These are phyloP conservation scores for Mallotus repandus DNA, from an alignment of 441 rosid genomes.

Conservation along the genomic window DNA sequence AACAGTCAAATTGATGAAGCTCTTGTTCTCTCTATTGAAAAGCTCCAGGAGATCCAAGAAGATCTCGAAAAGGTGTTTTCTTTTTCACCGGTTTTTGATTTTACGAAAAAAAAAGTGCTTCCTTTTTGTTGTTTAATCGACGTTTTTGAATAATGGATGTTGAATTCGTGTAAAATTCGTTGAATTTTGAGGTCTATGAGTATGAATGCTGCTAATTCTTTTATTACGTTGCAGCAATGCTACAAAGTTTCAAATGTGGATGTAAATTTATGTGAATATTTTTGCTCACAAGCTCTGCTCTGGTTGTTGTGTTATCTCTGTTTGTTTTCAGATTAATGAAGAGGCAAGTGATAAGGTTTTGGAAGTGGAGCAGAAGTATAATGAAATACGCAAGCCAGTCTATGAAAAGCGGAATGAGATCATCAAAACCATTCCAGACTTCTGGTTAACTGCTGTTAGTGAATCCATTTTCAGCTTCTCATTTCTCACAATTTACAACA, in stretches of 20 bases:
- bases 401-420: constrained; percentile 81
- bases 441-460: constrained; percentile 96
- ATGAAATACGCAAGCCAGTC: constrained; percentile 77
- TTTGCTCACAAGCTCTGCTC: not conserved
- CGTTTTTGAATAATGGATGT: not conserved
- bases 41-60: constrained; percentile 95
- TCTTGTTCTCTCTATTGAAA: constrained; percentile 84
- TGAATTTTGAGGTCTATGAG: not conserved
- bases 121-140: not conserved
- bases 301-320: not conserved
- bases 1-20: constrained; percentile 69
- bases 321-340: constrained; percentile 64
- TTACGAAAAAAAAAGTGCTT: not conserved
- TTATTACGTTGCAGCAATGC: too few species aligned
- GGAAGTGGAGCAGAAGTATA: constrained; percentile 95
- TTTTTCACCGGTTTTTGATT: not conserved
- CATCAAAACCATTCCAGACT: constrained; percentile 83
- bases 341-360: constrained; percentile 94
- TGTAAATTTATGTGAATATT: not conserved
- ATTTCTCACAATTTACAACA: not conserved
- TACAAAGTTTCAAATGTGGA: too few species aligned
- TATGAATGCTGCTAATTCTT: too few species aligned
- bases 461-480: constrained; percentile 9
- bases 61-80: constrained; percentile 81
- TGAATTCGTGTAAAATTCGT: not conserved